Base-by-base conservation (phyloP, 495 filamentous ascomycete species). In the Penicillium bovifimosum region DNA sequence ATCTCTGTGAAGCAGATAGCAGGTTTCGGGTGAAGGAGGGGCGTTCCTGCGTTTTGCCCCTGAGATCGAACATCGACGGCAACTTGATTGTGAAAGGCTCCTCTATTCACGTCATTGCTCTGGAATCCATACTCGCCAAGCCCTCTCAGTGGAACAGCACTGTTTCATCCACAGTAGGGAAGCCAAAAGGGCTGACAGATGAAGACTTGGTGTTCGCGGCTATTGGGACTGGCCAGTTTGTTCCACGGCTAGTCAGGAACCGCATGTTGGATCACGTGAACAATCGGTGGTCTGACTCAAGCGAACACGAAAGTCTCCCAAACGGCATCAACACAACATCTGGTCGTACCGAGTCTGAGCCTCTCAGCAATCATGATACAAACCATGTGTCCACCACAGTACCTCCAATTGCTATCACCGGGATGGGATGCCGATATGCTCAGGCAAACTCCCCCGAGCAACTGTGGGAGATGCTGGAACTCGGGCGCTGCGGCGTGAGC, bases 371-470 rank as follows among this genome's bases (percentile, higher is more conserved):
- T 2, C 0, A 11, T 20, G 38, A 20, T 6, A 2, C 18, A 1
- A 40, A 13, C 9, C 38, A 9, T 5, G 11, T n/a, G 5, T 35
- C 11, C 24, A 27, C 13, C 20, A 18, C 29, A n/a, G 42, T 13
- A 24, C 27, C 20, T 13, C 45, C 53, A 6, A 60, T 78, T 18
- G 75, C 75, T 1, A 57, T 76, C 20, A 61, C 73, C 34, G 75
- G 75, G 11, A 73, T 76, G 70, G 69, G 69, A 0, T 73, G 72
- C 47, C 57, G 64, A 13, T 64, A 69, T 38, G 66, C 74, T 0
- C 60, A 64, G 5, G 74, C 69, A 0, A 69, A 75, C 20, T 63
- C 60, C 4, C 8, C 70, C 1, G 68, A 74, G n/a, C 69, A 68
- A 24, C 66, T 79, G 44, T 76, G 74, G 67, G 32, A 69, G 9